phyloP scores from a whole-genome alignment of 2,329 filamentous ascomycete genomes.

The Lasiodiplodia citricola region DNA sequence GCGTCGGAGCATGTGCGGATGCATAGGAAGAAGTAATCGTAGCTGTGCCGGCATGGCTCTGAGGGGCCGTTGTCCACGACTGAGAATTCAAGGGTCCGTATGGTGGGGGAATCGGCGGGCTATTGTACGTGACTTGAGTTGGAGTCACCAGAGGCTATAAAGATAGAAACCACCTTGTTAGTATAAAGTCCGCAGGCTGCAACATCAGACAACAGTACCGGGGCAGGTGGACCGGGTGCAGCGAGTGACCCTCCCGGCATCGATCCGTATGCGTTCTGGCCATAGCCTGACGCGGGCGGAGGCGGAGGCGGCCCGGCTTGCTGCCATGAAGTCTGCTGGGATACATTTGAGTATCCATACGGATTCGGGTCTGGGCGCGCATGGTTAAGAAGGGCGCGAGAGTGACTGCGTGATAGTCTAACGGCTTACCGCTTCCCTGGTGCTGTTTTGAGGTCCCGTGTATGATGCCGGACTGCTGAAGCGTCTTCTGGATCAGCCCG shows the following conservation, averaged over 20 bases:
- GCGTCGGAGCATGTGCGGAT: background rate
- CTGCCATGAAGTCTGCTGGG: conserved; percentile 16
- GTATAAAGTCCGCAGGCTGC: background rate
- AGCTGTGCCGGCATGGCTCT: background rate
- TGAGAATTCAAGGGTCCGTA: conserved; percentile 1
- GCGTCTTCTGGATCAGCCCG: conserved; percentile 15
- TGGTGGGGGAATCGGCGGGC: conserved; percentile 10
- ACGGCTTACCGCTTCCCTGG: background rate
- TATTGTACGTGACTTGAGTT: background rate
- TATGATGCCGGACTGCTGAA: conserved; percentile 17
- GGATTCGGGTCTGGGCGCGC: background rate
- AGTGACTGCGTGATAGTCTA: background rate
- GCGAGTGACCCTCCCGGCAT: background rate
- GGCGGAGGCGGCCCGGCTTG: conserved; percentile 8
- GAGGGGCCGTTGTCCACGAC: background rate
- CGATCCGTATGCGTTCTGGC: background rate
- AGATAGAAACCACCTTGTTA: background rate
- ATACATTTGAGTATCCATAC: conserved; percentile 4
- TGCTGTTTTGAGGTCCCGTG: background rate
- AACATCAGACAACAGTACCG: background rate
- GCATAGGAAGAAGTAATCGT: background rate
- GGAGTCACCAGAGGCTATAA: background rate
- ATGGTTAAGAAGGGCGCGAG: background rate
- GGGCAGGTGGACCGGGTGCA: background rate
- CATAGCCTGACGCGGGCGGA: background rate